Percentiles rank a stretch among this genome's conserved stretches.
Conservation (phyloP, 179 eudicot genomes). For the Vitellaria paradoxa region DNA sequence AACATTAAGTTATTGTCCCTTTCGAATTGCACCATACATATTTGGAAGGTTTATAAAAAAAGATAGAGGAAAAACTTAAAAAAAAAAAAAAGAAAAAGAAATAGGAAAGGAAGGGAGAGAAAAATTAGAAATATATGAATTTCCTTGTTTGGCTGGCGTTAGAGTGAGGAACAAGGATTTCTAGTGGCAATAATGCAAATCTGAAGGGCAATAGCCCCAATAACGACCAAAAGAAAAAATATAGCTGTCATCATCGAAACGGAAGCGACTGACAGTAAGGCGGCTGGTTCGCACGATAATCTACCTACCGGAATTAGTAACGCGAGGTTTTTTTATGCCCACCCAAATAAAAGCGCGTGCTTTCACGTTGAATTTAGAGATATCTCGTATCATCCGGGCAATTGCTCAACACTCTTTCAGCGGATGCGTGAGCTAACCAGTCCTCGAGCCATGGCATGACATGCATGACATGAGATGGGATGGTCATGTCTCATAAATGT, state of each 20-base stretch:
- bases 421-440: neutral
- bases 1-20: too few relatives aligned
- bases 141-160: neutral
- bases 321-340: too few relatives aligned
- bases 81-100: too few relatives aligned
- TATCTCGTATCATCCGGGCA: neutral
- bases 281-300: neutral
- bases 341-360: neutral
- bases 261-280: neutral
- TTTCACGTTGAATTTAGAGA: neutral
- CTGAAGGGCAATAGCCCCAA: neutral
- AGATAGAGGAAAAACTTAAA: too few relatives aligned
- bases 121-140: too few relatives aligned
- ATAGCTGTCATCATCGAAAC: neutral
- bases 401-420: neutral
- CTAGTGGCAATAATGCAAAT: neutral
- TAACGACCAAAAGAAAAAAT: neutral
- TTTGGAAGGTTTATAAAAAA: too few relatives aligned
- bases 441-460: conserved; percentile 8
- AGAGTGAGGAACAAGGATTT: neutral
- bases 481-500: conserved; percentile 14
- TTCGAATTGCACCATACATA: too few relatives aligned
- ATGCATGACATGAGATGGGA: conserved; percentile 18
- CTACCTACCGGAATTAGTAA: neutral
- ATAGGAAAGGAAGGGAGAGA: too few relatives aligned